Percentiles rank a stretch among this genome's conserved stretches.
Conservation (phyloP, 345 rosid species). For the Bruguiera gymnorhiza region DNA sequence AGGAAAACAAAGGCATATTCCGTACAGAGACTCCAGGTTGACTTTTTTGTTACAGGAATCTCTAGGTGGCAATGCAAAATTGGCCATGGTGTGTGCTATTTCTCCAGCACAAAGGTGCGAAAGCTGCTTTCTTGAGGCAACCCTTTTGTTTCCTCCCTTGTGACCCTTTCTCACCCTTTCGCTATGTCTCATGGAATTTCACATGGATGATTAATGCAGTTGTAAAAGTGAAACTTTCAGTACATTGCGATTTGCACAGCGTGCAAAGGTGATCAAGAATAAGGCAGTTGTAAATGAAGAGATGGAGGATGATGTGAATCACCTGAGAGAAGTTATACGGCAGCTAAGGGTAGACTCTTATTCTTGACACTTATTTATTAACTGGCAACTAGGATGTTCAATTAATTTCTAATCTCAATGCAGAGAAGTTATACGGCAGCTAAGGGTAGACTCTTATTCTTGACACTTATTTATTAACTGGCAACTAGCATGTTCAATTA, state of each 20-base stretch:
- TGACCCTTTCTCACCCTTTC: background rate
- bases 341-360: constrained; percentile 65
- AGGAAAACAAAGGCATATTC: constrained; percentile 97
- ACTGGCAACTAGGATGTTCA: no score
- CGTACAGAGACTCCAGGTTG: constrained; percentile 97
- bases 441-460: constrained; percentile 52
- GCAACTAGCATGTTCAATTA: background rate
- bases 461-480: background rate
- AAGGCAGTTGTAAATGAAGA: constrained; percentile 97
- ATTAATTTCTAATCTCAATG: no score
- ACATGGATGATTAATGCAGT: constrained; percentile 42
- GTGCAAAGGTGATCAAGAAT: constrained; percentile 91
- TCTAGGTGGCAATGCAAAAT: constrained; percentile 98
- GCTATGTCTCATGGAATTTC: constrained; percentile 14
- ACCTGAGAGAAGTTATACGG: constrained; percentile 81
- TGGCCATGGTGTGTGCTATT: constrained; percentile 95
- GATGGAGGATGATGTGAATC: constrained; percentile 89
- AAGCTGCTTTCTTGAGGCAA: constrained; percentile 8
- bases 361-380: no score
- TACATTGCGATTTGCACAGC: constrained; percentile 96
- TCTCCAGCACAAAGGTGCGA: constrained; percentile 80
- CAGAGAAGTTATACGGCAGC: constrained; percentile 87
- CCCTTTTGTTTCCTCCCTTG: constrained; percentile 2
- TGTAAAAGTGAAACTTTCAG: constrained; percentile 95
- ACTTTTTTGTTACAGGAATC: constrained; percentile 97